phyloP scores from a whole-genome alignment of 257 asterid genomes.

The Forsythia viridissima region DNA sequence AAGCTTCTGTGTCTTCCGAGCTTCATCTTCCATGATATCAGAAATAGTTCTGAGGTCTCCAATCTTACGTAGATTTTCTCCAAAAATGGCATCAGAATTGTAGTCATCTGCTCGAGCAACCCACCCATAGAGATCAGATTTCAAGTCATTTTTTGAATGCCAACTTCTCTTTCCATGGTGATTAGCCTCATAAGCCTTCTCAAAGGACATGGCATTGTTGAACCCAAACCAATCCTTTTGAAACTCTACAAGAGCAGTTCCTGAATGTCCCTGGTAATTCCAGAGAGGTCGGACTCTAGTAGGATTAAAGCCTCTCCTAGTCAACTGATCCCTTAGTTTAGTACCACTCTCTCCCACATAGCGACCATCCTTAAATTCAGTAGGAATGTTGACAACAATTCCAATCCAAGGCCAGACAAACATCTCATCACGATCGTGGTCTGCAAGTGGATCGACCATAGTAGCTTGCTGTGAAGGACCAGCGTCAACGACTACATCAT shows the following conservation, averaged over 20 bases:
- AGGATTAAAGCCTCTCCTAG: constrained; percentile 63
- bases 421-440: constrained; percentile 64
- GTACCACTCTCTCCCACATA: constrained; percentile 81
- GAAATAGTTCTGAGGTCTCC: constrained; percentile 81
- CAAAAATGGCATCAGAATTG: constrained; percentile 47
- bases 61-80: constrained; percentile 76
- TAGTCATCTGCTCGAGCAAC: constrained; percentile 90
- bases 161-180: constrained; percentile 75
- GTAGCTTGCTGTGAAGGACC: constrained; percentile 44
- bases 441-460: constrained; percentile 50
- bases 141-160: constrained; percentile 42
- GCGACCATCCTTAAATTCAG: constrained; percentile 55
- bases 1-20: constrained; percentile 67
- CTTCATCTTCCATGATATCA: constrained; percentile 79
- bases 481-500: constrained; percentile 36
- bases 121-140: constrained; percentile 73
- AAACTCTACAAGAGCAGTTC: constrained; percentile 83
- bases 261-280: constrained; percentile 79
- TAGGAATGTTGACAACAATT: constrained; percentile 62
- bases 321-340: constrained; percentile 62
- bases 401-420: constrained; percentile 99
- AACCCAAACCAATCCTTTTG: constrained; percentile 84
- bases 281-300: constrained; percentile 76
- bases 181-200: constrained; percentile 64
- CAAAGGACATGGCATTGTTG: constrained; percentile 71